Evolutionary conservation across 371 early-diverging fungal genomes (phyloP).

Genomic region (Syncephalastrum contaminatum): DNA sequence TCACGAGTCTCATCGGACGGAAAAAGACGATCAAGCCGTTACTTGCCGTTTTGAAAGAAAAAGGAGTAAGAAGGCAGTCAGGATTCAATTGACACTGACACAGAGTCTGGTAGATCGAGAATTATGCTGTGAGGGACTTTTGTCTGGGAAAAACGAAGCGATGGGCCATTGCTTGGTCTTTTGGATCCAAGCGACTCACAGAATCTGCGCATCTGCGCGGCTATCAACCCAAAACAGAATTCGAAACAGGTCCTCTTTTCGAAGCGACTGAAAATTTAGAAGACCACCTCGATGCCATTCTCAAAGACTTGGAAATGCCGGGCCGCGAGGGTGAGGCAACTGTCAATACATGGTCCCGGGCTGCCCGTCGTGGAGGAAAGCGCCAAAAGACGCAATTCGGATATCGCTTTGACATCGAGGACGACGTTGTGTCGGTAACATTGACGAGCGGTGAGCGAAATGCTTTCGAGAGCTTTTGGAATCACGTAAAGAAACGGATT

Average conservation of each 20-base stretch:
- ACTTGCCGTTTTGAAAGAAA: slow-evolving; percentile 28
- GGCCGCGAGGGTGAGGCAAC: slow-evolving; percentile 11
- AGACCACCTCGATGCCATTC: slow-evolving; percentile 13
- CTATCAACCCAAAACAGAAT: slow-evolving; percentile 35
- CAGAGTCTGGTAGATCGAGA: slow-evolving; percentile 25
- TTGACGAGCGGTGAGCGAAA: slow-evolving; percentile 25
- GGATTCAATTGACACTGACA: not conserved
- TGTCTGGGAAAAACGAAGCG: slow-evolving; percentile 58
- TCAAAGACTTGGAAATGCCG: slow-evolving; percentile 32
- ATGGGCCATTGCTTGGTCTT: slow-evolving; percentile 72
- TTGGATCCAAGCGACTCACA: slow-evolving; percentile 27
- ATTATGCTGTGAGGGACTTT: slow-evolving; percentile 52
- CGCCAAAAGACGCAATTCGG: slow-evolving; percentile 28
- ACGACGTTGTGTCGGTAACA: not conserved
- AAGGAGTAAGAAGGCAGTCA: slow-evolving; percentile 16
- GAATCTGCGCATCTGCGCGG: no score
- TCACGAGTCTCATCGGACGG: slow-evolving; percentile 62
- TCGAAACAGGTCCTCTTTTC: slow-evolving; percentile 5
- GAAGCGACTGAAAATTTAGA: slow-evolving; percentile 4
- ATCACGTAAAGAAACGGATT: slow-evolving; percentile 50
- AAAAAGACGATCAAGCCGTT: slow-evolving; percentile 49
- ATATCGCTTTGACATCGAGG: slow-evolving; percentile 19
- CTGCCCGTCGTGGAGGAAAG: slow-evolving; percentile 36
- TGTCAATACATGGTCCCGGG: slow-evolving; percentile 51
- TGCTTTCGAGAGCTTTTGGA: slow-evolving; percentile 50